Base-by-base conservation (phyloP, 257 asterid species). In the Nyctanthes arbortristis region DNA sequence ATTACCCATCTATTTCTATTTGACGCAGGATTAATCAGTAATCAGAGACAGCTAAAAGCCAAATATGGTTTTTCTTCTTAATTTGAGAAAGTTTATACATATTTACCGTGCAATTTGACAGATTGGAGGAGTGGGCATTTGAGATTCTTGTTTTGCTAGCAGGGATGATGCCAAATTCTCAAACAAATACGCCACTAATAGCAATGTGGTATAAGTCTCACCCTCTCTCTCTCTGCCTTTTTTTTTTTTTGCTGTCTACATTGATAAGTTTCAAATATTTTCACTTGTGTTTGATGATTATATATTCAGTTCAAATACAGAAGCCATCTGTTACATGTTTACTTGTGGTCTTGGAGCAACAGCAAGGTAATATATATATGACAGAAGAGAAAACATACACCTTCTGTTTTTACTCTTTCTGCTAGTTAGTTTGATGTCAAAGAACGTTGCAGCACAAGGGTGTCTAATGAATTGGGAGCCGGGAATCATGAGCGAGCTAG, bases 101-200 rank as follows among this genome's bases (percentile, higher is more conserved):
- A 39, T 2, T 39, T 39, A 18, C 18, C 13, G 3, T 10, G 20
- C 7, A 16, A 14, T 34, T 27, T 27, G 33, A 4, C 70, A 74
- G 79, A 27, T 49, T 69, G 63, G 79, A 69, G 28, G 54, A 68
- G 10, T 75, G 75, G 66, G 71, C 79, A 0, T 75, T 68, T 63
- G 79, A 75, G 45, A 54, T 75, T 55, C 79, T 75, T 7, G 75
- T 75, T 55, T 69, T 75, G 62, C 35, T 74, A 57, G 79, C 75
- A 24, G 79, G 79, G 36, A 57, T 74, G 66, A 30, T 74, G 70
- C 79, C 79, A 68, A 68, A 74, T 24, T 54, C 79, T 1, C 36
- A 62, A 43, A 35, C 56, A 12, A 61, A 47, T 9, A 74, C 74
- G 62, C 61, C 74, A 54, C 59, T 63, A 4, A 55, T 74, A 1